Conservation (phyloP, 148 eudicot genomes). For the Salicornia ramosissima region DNA sequence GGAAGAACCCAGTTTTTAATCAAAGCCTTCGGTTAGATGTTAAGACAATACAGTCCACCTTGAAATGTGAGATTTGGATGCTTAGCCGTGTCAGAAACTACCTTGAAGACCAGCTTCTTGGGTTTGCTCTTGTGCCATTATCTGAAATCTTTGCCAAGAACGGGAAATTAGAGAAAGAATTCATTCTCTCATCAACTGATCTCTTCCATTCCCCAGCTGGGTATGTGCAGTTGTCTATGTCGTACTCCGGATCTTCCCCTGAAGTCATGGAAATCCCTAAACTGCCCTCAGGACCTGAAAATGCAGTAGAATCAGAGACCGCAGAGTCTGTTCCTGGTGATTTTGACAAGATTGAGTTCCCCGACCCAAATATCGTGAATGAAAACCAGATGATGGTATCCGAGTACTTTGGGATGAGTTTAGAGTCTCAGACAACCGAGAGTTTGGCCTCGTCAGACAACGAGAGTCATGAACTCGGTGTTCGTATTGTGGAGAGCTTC, state of each 20-base stretch:
- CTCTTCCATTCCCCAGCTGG: conserved; percentile 96
- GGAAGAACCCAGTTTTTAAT: conserved; percentile 85
- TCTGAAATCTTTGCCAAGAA: conserved; percentile 64
- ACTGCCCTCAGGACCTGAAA: conserved; percentile 18
- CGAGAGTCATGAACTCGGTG: conserved; percentile 56
- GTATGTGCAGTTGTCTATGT: conserved; percentile 70
- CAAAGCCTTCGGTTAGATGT: conserved; percentile 54
- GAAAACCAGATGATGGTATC: conserved; percentile 86
- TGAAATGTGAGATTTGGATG: conserved; percentile 97
- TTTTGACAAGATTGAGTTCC: conserved; percentile 79
- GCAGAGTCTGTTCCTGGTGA: conserved; percentile 36
- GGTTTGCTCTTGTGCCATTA: conserved; percentile 85
- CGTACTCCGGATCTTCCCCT: conserved; percentile 65
- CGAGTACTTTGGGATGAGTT: conserved; percentile 57
- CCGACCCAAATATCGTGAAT: conserved; percentile 71
- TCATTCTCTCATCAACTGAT: conserved; percentile 89
- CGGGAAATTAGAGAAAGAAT: conserved; percentile 70
- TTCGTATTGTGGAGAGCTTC: conserved; percentile 45
- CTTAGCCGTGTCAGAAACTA: conserved; percentile 92
- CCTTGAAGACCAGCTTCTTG: conserved; percentile 89
- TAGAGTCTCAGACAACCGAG: conserved; percentile 49
- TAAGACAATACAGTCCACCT: conserved; percentile 49
- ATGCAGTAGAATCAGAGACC: conserved; percentile 20
- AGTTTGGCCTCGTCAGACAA: conserved; percentile 59
- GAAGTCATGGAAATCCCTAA: conserved; percentile 60